Base-by-base conservation (phyloP, 2,329 filamentous ascomycete genomes). In the Cladosporium colombiae region DNA sequence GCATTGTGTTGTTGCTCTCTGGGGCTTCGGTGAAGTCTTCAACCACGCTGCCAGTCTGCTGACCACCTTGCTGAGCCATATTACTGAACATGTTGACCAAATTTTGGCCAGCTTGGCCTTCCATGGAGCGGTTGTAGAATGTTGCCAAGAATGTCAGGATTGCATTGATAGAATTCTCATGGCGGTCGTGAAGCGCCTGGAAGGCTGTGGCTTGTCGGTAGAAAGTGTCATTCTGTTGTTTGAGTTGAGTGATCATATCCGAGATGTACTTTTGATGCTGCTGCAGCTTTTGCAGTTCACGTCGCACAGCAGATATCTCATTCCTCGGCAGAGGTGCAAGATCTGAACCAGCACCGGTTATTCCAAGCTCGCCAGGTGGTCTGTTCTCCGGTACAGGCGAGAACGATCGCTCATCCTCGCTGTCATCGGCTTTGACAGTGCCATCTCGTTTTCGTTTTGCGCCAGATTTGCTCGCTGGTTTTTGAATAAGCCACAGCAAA, bases 81-180 rank as follows among this genome's bases (percentile, higher is more conserved):
- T 88, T 89, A 5, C 89, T 88, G 74, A 98, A 91, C 74, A 97
- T 89, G 71, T 96, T 93, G 65, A 91, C 88, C 50, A 98, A 86
- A 67, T 91, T 94, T 74, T 91, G 88, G 1, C 87, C 84, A 21
- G 86, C 89, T 72, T 94, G 90, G 40, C 93, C 92, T 75, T 97
- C 93, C 59, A 99, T 81, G 69, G 92, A 96, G 74, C 96, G 90
- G 69, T 96, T 91, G 80, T 98, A 99, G 50, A 99, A 94, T 14
- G 96, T 98, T 55, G 94, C 95, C 23, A 99, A 85, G 78, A 99
- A 98, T 59, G 93, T 96, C 50, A 99, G 85, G 68, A 99, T 98
- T n/a, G 94, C 94, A 74, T 97, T 98, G 79, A 99, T 98, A 0
- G 94, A 97, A 76, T 94, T 97, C 76, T 99, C 95, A 74, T 99